Base-by-base conservation (phyloP, 148 eudicot species). In the Dianthus caryophyllus region DNA sequence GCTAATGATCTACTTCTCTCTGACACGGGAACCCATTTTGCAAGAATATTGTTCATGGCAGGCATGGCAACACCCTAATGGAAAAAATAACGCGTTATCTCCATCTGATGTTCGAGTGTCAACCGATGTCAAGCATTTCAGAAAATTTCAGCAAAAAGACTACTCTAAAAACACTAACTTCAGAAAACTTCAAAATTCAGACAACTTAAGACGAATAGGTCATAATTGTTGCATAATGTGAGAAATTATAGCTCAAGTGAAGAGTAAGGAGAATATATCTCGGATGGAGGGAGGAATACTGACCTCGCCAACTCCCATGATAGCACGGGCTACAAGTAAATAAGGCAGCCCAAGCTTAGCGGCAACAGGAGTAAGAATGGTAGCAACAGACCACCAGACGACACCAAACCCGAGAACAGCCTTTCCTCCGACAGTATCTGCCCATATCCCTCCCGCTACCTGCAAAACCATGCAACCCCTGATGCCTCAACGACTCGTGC, bases 31-130 rank as follows among this genome's bases (percentile, higher is more conserved):
- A 94, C 90, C 99, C 99, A 94, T 68, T 88, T 94, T 61, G 97
- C 84, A 29, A 94, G 81, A 57, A 94, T 82, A 80, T 90, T 94
- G 58, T 84, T 90, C 99, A 94, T 94, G 51, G 99, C 99, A 51
- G 99, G 99, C 99, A 94, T 94, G 30, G 99, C 99, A 71, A 94
- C 99, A 69, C 99, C 99, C 99, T 94, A 79, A 24, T 25, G 66
- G 38, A 73, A 67, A 48, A 51, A 77, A 47, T 24, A 62, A 54
- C 52, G 39, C 14, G 39, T 48, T 21, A 56, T 36, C 49, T 16
- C 55, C 17, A 17, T 33, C 13, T 26, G 39, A n/a, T n/a, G n/a
- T 3, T 9, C 11, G 10, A 13, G 1, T 9, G 44, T 41, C 44
- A 41, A 9, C 5, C 10, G 44, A 2, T 33, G 39, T 33, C 39